phyloP scores from a whole-genome alignment of 345 rosid genomes.

The Eucalyptus sp. region DNA sequence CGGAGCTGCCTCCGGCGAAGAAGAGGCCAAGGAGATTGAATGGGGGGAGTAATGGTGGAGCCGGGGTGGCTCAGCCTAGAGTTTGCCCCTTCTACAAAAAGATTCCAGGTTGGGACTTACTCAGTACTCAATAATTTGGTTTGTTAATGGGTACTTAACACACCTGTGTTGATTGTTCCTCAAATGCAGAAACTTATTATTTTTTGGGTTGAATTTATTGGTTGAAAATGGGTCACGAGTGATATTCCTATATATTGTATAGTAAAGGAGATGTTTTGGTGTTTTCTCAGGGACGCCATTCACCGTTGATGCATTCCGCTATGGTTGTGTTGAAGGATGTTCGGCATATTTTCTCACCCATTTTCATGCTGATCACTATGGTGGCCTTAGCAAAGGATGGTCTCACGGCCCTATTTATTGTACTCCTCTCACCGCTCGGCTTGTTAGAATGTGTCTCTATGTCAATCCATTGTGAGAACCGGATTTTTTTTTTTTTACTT shows the following conservation, averaged over 20 bases:
- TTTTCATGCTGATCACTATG: constrained; percentile 68
- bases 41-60: background rate
- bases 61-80: constrained; percentile 10
- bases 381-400: constrained; percentile 65
- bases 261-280: background rate
- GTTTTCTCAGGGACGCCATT: constrained; percentile 46
- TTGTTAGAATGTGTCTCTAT: constrained; percentile 45
- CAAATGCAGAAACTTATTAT: background rate
- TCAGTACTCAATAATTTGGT: background rate
- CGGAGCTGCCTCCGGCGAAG: background rate
- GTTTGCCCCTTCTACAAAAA: constrained; percentile 69
- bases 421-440: constrained; percentile 54
- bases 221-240: background rate
- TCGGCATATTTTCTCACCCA: constrained; percentile 78
- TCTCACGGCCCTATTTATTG: constrained; percentile 68
- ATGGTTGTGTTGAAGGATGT: constrained; percentile 46
- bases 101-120: constrained; percentile 39
- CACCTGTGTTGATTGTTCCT: background rate
- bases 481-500: background rate
- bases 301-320: constrained; percentile 75
- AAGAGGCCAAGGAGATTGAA: background rate
- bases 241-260: background rate
- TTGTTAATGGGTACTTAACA: background rate
- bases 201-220: background rate
- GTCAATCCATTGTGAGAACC: constrained; percentile 36